Evolutionary conservation across 805 yeast genomes (phyloP), one percentile per base, ranked within the genome.

Genomic region (Yarrowia sp.): DNA sequence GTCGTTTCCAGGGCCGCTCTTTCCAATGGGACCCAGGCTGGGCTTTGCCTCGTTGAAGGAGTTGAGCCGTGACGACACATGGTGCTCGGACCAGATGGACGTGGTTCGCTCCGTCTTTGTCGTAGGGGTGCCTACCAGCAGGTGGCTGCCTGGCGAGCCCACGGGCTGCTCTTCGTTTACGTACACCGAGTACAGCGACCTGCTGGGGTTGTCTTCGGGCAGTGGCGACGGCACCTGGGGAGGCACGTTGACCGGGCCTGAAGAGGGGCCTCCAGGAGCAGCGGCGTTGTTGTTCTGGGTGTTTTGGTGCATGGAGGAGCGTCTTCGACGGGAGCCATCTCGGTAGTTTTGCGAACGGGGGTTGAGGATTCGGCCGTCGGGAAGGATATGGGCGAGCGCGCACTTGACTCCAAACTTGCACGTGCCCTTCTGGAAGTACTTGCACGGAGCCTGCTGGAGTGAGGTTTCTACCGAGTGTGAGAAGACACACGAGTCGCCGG

Each of bases 361-460:
- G 74, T 90, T 90, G 19, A 90, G 88, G 52, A 91, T 81, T n/a
- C 92, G 84, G 0, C 97, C 97, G 73, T 93, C 96, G 0, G 97
- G 96, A 47, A 90, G 79, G 68, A 90, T 84, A 78, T 94, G 99
- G 8, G 96, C 97, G 74, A 94, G 84, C 0, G 97, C 98, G 80
- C 99, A 94, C 74, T 92, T 93, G 64, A 86, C 81, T 4, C 99
- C 99, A 77, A 94, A 94, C 79, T 92, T 92, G 79, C 99, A 94
- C 75, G 92, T 92, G n/a, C 98, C 98, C 75, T 91, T 91, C 74
- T 90, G 95, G 77, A 91, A 94, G 78, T 93, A 94, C 81, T 92
- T 93, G 82, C 99, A 94, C 8, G 93, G 91, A 2, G 81, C 80
- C 66, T 78, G 79, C 61, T 82, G 82, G 10, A 76, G 78, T n/a